These are phyloP conservation scores for Groenewaldozyma salmanticensis DNA, from an alignment of 805 yeast species.

Conservation along the genomic window DNA sequence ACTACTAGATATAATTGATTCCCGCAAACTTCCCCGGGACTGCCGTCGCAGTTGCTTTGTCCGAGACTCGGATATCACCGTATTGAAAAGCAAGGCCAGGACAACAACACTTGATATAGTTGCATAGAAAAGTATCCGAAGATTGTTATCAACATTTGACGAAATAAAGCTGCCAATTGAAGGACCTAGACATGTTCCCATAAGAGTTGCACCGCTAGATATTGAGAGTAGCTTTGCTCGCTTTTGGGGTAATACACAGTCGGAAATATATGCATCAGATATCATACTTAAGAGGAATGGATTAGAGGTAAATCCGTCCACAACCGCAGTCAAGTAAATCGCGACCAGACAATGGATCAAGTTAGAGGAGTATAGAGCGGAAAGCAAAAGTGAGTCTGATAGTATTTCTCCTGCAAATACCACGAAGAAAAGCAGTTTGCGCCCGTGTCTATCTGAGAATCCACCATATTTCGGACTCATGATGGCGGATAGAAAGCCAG, in stretches of 20 bases:
- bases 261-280: constrained; percentile 58
- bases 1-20: neutral
- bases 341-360: constrained; percentile 16
- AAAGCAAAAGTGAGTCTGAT: neutral
- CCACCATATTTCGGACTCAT: constrained; percentile 40
- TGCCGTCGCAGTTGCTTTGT: neutral
- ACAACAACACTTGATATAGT: no score
- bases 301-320: constrained; percentile 50
- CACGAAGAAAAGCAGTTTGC: neutral
- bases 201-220: constrained; percentile 11
- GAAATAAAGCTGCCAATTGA: constrained; percentile 10
- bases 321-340: constrained; percentile 34
- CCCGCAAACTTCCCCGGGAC: neutral
- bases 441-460: constrained; percentile 52
- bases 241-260: constrained; percentile 51
- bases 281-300: constrained; percentile 42
- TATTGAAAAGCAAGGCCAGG: no score
- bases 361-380: neutral
- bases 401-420: no score
- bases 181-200: constrained; percentile 22
- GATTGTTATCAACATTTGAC: neutral
- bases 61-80: neutral
- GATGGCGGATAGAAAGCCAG: constrained; percentile 8
- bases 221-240: constrained; percentile 28
- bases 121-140: no score